Evolutionary conservation across 2,329 filamentous ascomycete species (phyloP).

Genomic region (Claviceps citrina): DNA sequence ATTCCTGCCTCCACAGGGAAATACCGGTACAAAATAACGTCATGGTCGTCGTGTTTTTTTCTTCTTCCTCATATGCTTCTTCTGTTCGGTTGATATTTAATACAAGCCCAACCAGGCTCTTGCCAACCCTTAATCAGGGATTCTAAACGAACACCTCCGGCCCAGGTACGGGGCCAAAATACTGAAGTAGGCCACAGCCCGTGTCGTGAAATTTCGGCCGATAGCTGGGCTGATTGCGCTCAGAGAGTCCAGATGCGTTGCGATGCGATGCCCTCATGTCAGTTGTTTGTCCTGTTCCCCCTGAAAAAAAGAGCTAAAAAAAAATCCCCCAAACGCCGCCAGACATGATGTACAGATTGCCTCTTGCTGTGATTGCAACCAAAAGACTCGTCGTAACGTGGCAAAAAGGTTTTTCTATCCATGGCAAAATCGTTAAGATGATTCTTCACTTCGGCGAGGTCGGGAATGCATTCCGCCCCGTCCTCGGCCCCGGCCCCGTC

Average conservation of each 20-base stretch:
- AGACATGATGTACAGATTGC: conserved; percentile 24
- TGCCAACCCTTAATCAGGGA: background rate
- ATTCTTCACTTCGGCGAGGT: conserved; percentile 25
- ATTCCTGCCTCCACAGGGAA: background rate
- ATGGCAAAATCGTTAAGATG: conserved; percentile 5
- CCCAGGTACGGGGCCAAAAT: background rate
- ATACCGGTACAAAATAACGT: background rate
- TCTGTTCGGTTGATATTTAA: conserved; percentile 1
- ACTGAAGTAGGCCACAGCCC: background rate
- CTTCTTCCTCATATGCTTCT: conserved; percentile 4
- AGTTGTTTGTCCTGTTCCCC: conserved; percentile 11
- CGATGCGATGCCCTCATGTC: conserved; percentile 1
- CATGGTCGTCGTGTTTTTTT: conserved; percentile 3
- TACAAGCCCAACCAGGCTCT: conserved; percentile 1
- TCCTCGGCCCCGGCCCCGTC: conserved; percentile 26
- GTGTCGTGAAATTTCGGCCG: background rate
- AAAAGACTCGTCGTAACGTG: background rate
- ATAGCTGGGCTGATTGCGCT: conserved; percentile 1
- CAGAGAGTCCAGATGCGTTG: conserved; percentile 14
- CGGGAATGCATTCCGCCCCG: conserved; percentile 22
- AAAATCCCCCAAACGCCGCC: conserved; percentile 22
- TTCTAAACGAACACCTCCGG: background rate
- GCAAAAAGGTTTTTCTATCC: background rate
- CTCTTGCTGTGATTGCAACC: background rate
- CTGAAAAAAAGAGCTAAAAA: conserved; percentile 10